Evolutionary conservation across 352 stramenopile genomes (phyloP).

Genomic region (Thalassiosira exigua): DNA sequence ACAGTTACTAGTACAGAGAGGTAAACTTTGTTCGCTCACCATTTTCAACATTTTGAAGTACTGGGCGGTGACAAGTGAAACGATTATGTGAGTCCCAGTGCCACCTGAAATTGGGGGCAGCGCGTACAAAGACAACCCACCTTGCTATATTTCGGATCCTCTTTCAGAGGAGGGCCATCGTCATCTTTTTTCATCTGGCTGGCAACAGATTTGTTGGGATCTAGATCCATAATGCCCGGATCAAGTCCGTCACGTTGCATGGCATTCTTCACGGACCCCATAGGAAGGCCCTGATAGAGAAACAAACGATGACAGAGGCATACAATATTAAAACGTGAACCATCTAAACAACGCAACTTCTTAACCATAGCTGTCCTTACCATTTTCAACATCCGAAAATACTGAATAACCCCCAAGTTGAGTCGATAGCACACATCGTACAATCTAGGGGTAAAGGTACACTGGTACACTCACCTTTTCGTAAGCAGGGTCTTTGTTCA

Average conservation of each 20-base stretch:
- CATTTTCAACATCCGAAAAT: slow-evolving; percentile 65
- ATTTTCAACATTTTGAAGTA: slow-evolving; percentile 83
- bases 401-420: slow-evolving; percentile 16
- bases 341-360: no score
- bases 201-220: slow-evolving; percentile 58
- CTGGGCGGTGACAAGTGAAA: no score
- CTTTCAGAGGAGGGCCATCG: neutral
- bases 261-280: slow-evolving; percentile 90
- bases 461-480: slow-evolving; percentile 29
- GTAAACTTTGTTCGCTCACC: no score
- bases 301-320: neutral
- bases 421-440: no score
- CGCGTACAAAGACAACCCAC: no score
- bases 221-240: slow-evolving; percentile 69
- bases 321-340: no score
- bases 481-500: slow-evolving; percentile 61
- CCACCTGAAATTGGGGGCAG: neutral
- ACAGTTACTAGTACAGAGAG: no score
- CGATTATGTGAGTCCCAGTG: no score
- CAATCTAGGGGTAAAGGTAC: neutral
- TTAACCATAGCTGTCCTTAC: no score
- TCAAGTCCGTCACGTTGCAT: slow-evolving; percentile 86
- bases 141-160: no score
- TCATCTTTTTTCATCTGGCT: slow-evolving; percentile 25
- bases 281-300: slow-evolving; percentile 48